phyloP scores from a whole-genome alignment of 2,329 filamentous ascomycete species.

The Salinomyces thailandicus region DNA sequence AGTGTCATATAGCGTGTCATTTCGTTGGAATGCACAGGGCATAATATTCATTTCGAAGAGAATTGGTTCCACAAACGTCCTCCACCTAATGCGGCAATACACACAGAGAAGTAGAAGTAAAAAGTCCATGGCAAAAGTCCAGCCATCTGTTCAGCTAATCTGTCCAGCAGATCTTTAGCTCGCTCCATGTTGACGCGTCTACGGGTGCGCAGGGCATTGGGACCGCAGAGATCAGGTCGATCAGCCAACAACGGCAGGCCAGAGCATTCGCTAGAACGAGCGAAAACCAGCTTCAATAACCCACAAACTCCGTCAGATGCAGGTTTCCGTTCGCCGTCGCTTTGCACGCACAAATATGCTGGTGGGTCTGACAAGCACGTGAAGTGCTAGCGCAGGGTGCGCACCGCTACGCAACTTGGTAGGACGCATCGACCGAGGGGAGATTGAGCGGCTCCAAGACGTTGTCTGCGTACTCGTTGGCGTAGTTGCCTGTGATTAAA shows the following conservation, averaged over 20 bases:
- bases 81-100: neutral
- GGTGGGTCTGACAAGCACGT: neutral
- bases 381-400: no score
- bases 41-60: neutral
- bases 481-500: slow-evolving; percentile 41
- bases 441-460: slow-evolving; percentile 37
- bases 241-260: neutral
- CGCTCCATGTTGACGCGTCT: slow-evolving; percentile 1
- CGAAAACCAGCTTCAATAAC: slow-evolving; percentile 1
- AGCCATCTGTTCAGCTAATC: slow-evolving; percentile 3
- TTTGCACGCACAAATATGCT: neutral
- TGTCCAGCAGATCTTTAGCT: slow-evolving; percentile 6
- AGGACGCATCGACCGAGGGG: no score
- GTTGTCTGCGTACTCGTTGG: slow-evolving; percentile 43
- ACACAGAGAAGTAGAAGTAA: slow-evolving; percentile 2
- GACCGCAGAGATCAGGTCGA: neutral
- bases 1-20: no score
- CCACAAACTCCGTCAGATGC: slow-evolving; percentile 1
- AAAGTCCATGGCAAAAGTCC: neutral
- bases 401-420: no score
- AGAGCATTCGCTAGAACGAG: neutral
- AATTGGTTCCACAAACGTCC: neutral
- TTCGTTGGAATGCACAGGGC: slow-evolving; percentile 1
- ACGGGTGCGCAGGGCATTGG: neutral
- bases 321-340: neutral